phyloP scores from a whole-genome alignment of 2,329 filamentous ascomycete genomes.

The Fusarium citri region DNA sequence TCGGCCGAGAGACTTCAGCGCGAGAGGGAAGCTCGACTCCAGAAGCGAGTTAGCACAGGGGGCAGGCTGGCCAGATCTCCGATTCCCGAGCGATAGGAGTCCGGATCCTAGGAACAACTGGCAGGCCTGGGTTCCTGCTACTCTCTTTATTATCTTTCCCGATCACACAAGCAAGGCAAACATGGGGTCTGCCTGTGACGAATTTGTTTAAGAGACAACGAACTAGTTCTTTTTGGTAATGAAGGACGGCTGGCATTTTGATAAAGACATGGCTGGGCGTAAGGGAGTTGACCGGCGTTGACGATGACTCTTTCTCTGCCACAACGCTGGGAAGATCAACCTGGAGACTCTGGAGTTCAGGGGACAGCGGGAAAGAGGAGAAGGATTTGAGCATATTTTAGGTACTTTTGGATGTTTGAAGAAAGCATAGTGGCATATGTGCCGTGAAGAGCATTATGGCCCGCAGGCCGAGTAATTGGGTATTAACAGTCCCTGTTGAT shows the following conservation, averaged over 20 bases:
- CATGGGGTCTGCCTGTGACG: conserved; percentile 17
- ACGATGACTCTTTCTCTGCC: conserved; percentile 22
- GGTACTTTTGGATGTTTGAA: conserved; percentile 13
- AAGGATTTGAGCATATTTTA: conserved; percentile 19
- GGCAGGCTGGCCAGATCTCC: conserved; percentile 75
- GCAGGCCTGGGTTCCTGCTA: conserved; percentile 54
- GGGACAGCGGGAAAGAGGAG: conserved; percentile 27
- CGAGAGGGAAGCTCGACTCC: conserved; percentile 75
- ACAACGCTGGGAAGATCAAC: conserved; percentile 10
- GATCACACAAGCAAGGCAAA: conserved; percentile 41
- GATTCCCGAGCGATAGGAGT: conserved; percentile 70
- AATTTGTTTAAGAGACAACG: conserved; percentile 30
- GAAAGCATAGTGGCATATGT: conserved; percentile 8
- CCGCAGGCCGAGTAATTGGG: conserved; percentile 35
- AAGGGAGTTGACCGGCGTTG: conserved; percentile 44
- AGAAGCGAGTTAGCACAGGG: conserved; percentile 83
- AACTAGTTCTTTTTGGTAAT: conserved; percentile 35
- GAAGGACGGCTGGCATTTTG: conserved; percentile 40
- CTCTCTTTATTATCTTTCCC: conserved; percentile 49
- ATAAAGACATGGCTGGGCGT: conserved; percentile 34
- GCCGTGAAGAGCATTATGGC: conserved; percentile 18
- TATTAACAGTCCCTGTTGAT: conserved; percentile 27
- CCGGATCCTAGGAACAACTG: conserved; percentile 55
- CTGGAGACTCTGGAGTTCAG: conserved; percentile 15
- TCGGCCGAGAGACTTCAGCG: conserved; percentile 64